Evolutionary conservation across 139 green algal species (phyloP).

Genomic region (Eudorina sp.): DNA sequence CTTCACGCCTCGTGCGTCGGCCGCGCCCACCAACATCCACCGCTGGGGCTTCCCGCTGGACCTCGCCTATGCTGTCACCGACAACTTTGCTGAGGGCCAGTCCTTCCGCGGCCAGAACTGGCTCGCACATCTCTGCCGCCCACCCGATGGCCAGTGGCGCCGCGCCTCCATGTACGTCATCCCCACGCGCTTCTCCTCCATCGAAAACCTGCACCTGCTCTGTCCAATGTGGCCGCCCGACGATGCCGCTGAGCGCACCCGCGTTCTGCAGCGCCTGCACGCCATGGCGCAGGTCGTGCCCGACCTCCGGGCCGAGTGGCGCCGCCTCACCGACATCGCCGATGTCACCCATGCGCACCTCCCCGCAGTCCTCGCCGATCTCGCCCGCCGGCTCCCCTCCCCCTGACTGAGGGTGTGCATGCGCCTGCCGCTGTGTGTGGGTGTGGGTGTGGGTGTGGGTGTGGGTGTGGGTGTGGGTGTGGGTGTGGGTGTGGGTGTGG

Average conservation of each 20-base stretch:
- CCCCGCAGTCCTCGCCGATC: no score
- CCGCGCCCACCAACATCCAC: background rate
- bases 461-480: no score
- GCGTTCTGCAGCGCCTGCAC: background rate
- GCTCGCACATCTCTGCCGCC: background rate
- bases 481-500: no score
- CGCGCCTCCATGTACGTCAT: slow-evolving; percentile 24
- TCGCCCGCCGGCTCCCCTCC: no score
- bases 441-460: no score
- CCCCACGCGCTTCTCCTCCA: background rate
- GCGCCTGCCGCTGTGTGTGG: no score
- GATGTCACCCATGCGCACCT: no score
- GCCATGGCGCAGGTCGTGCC: background rate
- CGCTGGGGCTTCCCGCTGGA: slow-evolving; percentile 12
- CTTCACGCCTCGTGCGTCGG: background rate
- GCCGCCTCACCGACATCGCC: background rate
- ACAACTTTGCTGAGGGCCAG: background rate
- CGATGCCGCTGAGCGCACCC: background rate
- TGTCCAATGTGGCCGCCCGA: background rate
- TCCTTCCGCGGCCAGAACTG: background rate
- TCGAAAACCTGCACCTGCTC: background rate
- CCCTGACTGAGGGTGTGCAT: no score
- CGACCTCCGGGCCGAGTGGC: background rate
- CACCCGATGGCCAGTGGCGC: background rate
- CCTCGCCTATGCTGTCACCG: background rate